phyloP scores from a whole-genome alignment of 2,329 filamentous ascomycete genomes.

The Epichloe sylvatica region DNA sequence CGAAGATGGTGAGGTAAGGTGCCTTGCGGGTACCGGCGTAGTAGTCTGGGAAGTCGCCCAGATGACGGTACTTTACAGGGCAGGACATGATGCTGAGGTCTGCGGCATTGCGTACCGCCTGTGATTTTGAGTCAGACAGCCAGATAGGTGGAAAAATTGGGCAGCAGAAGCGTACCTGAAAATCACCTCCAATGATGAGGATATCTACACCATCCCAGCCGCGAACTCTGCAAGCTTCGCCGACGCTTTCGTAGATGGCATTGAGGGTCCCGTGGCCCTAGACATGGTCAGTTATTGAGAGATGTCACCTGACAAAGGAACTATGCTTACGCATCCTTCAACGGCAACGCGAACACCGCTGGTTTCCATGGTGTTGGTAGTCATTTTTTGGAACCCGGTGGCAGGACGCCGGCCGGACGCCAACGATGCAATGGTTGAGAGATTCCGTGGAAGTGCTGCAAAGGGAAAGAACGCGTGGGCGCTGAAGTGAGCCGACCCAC shows the following conservation, averaged over 20 bases:
- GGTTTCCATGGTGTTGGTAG: constrained; percentile 18
- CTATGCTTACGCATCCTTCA: constrained; percentile 63
- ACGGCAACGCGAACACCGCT: constrained; percentile 60
- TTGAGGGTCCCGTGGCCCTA: constrained; percentile 86
- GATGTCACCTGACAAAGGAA: neutral
- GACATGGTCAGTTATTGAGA: constrained; percentile 10
- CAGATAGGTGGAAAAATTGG: too few species aligned
- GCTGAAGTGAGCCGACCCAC: too few species aligned
- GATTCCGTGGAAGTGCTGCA: too few species aligned
- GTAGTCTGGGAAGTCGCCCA: constrained; percentile 91
- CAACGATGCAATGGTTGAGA: neutral
- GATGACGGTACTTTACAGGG: constrained; percentile 69
- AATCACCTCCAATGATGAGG: constrained; percentile 90
- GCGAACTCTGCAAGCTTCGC: constrained; percentile 52
- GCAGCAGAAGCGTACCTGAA: constrained; percentile 49
- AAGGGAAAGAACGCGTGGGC: too few species aligned
- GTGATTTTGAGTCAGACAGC: neutral
- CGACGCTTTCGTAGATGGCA: constrained; percentile 74
- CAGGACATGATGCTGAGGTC: constrained; percentile 85
- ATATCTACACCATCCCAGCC: constrained; percentile 75
- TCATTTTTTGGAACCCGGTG: constrained; percentile 10
- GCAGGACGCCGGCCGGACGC: neutral
- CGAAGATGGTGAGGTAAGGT: constrained; percentile 82
- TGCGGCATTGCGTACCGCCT: constrained; percentile 76
- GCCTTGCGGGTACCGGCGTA: constrained; percentile 67